Percentiles rank a stretch among this genome's conserved stretches.
phyloP scores from a whole-genome alignment of 2,329 filamentous ascomycete genomes.

The Talaromyces sp. region DNA sequence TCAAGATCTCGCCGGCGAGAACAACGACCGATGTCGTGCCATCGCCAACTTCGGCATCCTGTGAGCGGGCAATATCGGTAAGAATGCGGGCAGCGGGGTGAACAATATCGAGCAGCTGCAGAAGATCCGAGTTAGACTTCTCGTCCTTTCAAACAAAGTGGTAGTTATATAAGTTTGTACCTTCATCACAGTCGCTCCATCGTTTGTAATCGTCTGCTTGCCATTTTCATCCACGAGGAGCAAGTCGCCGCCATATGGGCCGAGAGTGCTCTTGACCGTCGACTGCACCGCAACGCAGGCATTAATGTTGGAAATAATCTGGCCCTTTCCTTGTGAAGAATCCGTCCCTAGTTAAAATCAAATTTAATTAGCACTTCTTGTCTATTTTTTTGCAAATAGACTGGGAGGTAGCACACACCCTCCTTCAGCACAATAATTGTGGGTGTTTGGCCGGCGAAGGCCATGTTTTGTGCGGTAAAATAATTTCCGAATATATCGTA shows the following conservation, averaged over 20 bases:
- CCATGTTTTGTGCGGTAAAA: slow-evolving; percentile 56
- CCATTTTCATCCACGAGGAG: slow-evolving; percentile 95
- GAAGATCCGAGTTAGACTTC: slow-evolving; percentile 10
- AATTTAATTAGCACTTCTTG: slow-evolving; percentile 15
- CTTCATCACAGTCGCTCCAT: slow-evolving; percentile 99
- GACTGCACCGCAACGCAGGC: slow-evolving; percentile 92
- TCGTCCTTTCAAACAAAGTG: slow-evolving; percentile 5
- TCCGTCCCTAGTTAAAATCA: slow-evolving; percentile 67
- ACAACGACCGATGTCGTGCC: slow-evolving; percentile 97
- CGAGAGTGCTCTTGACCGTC: slow-evolving; percentile 92
- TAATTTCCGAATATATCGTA: slow-evolving; percentile 3
- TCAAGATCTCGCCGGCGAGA: slow-evolving; percentile 92
- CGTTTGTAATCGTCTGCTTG: slow-evolving; percentile 95
- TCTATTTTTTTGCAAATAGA: slow-evolving; percentile 10
- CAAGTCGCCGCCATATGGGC: slow-evolving; percentile 93
- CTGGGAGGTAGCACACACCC: slow-evolving; percentile 55
- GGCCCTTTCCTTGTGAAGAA: slow-evolving; percentile 91
- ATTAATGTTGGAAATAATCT: slow-evolving; percentile 97
- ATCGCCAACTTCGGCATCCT: slow-evolving; percentile 98
- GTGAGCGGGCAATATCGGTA: slow-evolving; percentile 95
- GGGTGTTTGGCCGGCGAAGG: slow-evolving; percentile 94
- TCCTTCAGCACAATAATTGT: slow-evolving; percentile 98
- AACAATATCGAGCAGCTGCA: slow-evolving; percentile 89
- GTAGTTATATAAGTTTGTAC: slow-evolving; percentile 35
- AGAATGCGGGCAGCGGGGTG: slow-evolving; percentile 96